A percentile compares a stretch with the other conserved stretches of the same genome.
phyloP scores from a whole-genome alignment of 2,329 filamentous ascomycete species.

The Penicillium italicum region DNA sequence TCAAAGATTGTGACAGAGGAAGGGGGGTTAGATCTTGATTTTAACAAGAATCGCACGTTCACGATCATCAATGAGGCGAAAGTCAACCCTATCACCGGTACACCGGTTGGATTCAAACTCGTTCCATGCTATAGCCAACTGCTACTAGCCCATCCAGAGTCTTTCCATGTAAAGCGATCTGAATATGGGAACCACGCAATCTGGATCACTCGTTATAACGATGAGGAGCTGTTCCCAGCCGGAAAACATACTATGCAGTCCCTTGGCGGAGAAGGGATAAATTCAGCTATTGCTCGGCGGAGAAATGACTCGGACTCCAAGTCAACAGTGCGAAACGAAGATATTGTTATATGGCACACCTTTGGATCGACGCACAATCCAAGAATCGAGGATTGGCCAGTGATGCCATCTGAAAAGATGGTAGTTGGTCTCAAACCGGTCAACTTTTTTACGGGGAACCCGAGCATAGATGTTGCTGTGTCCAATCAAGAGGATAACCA shows the following conservation, averaged over 20 bases:
- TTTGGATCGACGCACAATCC: slow-evolving; percentile 44
- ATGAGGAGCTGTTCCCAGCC: slow-evolving; percentile 49
- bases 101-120: slow-evolving; percentile 54
- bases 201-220: slow-evolving; percentile 51
- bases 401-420: slow-evolving; percentile 34
- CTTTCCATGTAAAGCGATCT: slow-evolving; percentile 48
- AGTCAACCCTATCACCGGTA: slow-evolving; percentile 51
- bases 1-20: slow-evolving; percentile 44
- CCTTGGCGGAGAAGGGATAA: slow-evolving; percentile 23
- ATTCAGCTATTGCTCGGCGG: slow-evolving; percentile 18
- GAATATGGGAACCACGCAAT: slow-evolving; percentile 52
- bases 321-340: slow-evolving; percentile 29
- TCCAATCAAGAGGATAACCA: slow-evolving; percentile 20
- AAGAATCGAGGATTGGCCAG: slow-evolving; percentile 40
- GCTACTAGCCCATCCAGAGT: slow-evolving; percentile 50
- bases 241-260: slow-evolving; percentile 52
- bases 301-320: slow-evolving; percentile 15
- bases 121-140: slow-evolving; percentile 53
- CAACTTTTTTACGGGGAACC: slow-evolving; percentile 24
- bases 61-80: slow-evolving; percentile 54
- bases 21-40: slow-evolving; percentile 43
- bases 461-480: slow-evolving; percentile 19
- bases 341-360: slow-evolving; percentile 39
- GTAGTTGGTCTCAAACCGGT: slow-evolving; percentile 22
- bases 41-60: slow-evolving; percentile 47